Conservation (phyloP, 345 rosid genomes). For the Toxicodendron radicans region DNA sequence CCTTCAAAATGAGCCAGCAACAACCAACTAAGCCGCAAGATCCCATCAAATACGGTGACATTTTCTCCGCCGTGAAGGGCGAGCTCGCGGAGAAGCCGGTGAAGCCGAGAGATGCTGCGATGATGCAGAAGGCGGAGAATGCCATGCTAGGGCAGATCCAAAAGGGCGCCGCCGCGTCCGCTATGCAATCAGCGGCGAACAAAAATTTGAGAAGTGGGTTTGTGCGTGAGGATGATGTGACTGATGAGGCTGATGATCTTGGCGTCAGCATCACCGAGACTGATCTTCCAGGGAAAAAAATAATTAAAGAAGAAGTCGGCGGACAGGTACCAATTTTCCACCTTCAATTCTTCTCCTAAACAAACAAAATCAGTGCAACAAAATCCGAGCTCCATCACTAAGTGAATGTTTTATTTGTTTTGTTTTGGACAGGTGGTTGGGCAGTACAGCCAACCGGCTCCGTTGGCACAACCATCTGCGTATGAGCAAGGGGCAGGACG, state of each 20-base stretch:
- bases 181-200: conserved; percentile 25
- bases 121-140: conserved; percentile 38
- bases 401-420: background rate
- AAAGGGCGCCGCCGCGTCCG: conserved; percentile 25
- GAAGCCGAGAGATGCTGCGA: conserved; percentile 31
- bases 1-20: conserved; percentile 39
- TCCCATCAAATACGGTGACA: conserved; percentile 38
- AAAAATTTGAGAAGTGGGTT: conserved; percentile 36
- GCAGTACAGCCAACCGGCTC: conserved; percentile 16
- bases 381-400: too few species aligned
- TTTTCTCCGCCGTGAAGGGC: conserved; percentile 29
- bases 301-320: conserved; percentile 27
- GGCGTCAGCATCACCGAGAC: conserved; percentile 30
- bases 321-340: conserved; percentile 27
- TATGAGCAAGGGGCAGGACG: conserved; percentile 12
- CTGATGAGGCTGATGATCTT: background rate
- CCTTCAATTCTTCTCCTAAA: too few species aligned
- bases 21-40: conserved; percentile 30
- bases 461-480: background rate
- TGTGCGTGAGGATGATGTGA: conserved; percentile 20
- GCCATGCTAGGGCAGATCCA: conserved; percentile 23
- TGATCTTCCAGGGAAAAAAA: conserved; percentile 20
- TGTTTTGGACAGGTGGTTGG: conserved; percentile 21
- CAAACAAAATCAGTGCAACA: too few species aligned
- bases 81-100: conserved; percentile 33